phyloP scores from a whole-genome alignment of 2,329 filamentous ascomycete species.

The Fusarium camptoceras region DNA sequence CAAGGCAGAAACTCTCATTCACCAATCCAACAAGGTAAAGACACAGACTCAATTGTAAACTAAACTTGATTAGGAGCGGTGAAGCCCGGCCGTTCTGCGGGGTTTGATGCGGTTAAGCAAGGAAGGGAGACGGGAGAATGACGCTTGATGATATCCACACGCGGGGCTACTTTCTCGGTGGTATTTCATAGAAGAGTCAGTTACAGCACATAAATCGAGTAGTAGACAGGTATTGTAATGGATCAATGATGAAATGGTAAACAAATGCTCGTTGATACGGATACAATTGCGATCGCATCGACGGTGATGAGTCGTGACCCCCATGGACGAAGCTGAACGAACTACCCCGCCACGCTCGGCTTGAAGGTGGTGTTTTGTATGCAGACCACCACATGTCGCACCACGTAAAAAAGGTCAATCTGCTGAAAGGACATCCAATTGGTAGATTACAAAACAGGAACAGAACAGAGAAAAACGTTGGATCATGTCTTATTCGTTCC shows the following conservation, averaged over 20 bases:
- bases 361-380: neutral
- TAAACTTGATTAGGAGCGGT: constrained; percentile 24
- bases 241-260: constrained; percentile 31
- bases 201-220: neutral
- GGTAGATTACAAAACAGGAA: neutral
- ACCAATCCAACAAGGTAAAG: constrained; percentile 4
- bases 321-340: neutral
- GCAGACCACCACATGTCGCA: constrained; percentile 1
- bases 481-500: constrained; percentile 21
- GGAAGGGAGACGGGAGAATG: constrained; percentile 34
- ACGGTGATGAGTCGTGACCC: neutral
- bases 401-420: neutral
- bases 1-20: neutral
- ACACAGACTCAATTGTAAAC: neutral
- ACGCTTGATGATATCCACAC: constrained; percentile 34
- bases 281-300: neutral
- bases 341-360: neutral
- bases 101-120: constrained; percentile 14
- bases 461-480: neutral
- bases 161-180: constrained; percentile 34
- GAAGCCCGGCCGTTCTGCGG: constrained; percentile 38
- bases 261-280: neutral
- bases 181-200: constrained; percentile 14
- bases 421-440: constrained; percentile 8
- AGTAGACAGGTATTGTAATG: neutral